phyloP scores from a whole-genome alignment of 805 yeast species.

The Kluyveromyces dobzhanskii region DNA sequence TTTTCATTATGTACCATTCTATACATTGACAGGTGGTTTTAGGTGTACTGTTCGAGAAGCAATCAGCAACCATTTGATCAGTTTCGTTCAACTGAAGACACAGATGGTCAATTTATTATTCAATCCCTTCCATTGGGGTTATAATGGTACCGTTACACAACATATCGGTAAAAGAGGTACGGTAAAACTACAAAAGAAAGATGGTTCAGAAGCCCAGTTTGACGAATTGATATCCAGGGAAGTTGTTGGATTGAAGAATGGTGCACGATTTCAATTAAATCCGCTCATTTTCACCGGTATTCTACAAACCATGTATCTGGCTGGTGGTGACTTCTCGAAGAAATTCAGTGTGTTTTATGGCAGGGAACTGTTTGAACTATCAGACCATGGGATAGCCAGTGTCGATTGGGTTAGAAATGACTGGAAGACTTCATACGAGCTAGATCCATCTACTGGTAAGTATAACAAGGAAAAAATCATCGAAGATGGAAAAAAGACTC shows the following conservation, averaged over 20 bases:
- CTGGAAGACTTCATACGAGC: conserved; percentile 18
- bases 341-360: conserved; percentile 62
- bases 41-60: too few relatives aligned
- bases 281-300: conserved; percentile 66
- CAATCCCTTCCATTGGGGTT: conserved; percentile 29
- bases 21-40: too few relatives aligned
- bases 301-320: conserved; percentile 68
- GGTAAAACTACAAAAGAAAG: conserved; percentile 15
- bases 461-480: conserved; percentile 24
- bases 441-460: conserved; percentile 8
- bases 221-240: conserved; percentile 20
- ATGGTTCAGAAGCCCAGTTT: conserved; percentile 8
- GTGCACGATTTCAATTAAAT: conserved; percentile 45
- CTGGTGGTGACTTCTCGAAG: conserved; percentile 43
- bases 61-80: too few relatives aligned
- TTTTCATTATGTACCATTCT: too few relatives aligned
- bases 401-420: conserved; percentile 53
- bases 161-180: conserved; percentile 19
- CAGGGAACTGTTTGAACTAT: conserved; percentile 47
- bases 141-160: conserved; percentile 27
- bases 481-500: conserved; percentile 32
- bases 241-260: conserved; percentile 40
- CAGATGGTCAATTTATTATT: conserved; percentile 6
- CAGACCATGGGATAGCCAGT: conserved; percentile 66
- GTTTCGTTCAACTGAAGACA: too few relatives aligned